Percentiles rank a stretch among this genome's conserved stretches.
Evolutionary conservation across 1,284 basidiomycete species (phyloP).

Genomic region (Abortiporus biennis): DNA sequence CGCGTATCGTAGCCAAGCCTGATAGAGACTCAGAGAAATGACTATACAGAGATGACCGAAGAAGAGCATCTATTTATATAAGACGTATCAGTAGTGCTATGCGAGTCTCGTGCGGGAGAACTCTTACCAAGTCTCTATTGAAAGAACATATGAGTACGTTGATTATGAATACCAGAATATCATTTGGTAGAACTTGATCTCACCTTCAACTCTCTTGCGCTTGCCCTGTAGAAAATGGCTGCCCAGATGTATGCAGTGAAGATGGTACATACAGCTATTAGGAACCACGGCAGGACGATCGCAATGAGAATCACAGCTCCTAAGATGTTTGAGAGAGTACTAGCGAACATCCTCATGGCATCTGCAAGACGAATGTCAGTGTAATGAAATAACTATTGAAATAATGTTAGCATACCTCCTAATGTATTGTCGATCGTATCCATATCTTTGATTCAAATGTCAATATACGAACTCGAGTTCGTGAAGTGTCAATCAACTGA

Average conservation of each 20-base stretch:
- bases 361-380: conserved; percentile 32
- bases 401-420: conserved; percentile 32
- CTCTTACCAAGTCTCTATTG: background rate
- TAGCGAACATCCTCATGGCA: conserved; percentile 69
- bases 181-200: background rate
- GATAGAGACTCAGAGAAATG: conserved; percentile 79
- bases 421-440: conserved; percentile 83
- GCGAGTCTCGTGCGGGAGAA: conserved; percentile 55
- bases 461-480: conserved; percentile 1
- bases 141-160: background rate
- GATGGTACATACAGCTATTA: conserved; percentile 65
- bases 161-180: background rate
- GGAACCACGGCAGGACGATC: conserved; percentile 81
- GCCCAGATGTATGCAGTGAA: conserved; percentile 54
- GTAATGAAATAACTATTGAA: background rate
- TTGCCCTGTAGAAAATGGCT: conserved; percentile 81
- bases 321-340: conserved; percentile 58
- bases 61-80: conserved; percentile 78
- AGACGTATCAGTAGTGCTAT: conserved; percentile 47
- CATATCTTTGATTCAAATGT: conserved; percentile 46
- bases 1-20: conserved; percentile 72
- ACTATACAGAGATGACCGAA: conserved; percentile 68
- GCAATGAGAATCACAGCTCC: conserved; percentile 77
- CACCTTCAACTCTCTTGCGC: conserved; percentile 81
- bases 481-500: conserved; percentile 12